A percentile compares a stretch with the other conserved stretches of the same genome.
Evolutionary conservation across 805 yeast species (phyloP).

Genomic region (Myxozyma neotropica): DNA sequence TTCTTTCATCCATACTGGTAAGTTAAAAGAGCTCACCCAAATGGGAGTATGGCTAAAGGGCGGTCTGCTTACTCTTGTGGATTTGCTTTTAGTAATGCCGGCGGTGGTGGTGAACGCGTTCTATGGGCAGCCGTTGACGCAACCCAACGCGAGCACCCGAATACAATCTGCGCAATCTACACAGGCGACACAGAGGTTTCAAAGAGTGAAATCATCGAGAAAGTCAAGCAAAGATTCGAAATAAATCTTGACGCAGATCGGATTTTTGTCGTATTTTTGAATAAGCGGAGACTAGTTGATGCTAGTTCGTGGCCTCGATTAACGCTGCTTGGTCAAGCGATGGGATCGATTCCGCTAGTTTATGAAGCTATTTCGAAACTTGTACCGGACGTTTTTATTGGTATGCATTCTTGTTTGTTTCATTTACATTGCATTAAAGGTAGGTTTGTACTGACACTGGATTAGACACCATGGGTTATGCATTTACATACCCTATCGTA

Average conservation of each 20-base stretch:
- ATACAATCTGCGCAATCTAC: constrained; percentile 68
- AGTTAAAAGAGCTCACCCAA: too few species aligned
- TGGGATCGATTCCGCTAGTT: constrained; percentile 72
- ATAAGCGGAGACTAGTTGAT: constrained; percentile 63
- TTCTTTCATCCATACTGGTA: constrained; percentile 82
- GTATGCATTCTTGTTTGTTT: neutral
- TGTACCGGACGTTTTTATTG: constrained; percentile 87
- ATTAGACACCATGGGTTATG: constrained; percentile 83
- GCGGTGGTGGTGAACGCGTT: constrained; percentile 98
- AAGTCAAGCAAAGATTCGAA: constrained; percentile 58
- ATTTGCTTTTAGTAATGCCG: constrained; percentile 91
- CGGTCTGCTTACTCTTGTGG: too few species aligned
- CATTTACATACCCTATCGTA: constrained; percentile 77
- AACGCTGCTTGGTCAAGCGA: constrained; percentile 83
- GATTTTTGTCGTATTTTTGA: constrained; percentile 63
- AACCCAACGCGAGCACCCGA: constrained; percentile 55
- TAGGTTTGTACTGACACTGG: too few species aligned
- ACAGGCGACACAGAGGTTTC: constrained; percentile 59
- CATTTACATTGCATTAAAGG: too few species aligned
- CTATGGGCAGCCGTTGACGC: constrained; percentile 89
- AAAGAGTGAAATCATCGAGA: constrained; percentile 38
- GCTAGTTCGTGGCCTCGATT: constrained; percentile 73
- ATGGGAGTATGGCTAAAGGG: too few species aligned
- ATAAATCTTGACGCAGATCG: constrained; percentile 52
- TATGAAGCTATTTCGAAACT: constrained; percentile 68